Evolutionary conservation across 306 rosid species (phyloP).

Genomic region (Lathyrus aphaca): DNA sequence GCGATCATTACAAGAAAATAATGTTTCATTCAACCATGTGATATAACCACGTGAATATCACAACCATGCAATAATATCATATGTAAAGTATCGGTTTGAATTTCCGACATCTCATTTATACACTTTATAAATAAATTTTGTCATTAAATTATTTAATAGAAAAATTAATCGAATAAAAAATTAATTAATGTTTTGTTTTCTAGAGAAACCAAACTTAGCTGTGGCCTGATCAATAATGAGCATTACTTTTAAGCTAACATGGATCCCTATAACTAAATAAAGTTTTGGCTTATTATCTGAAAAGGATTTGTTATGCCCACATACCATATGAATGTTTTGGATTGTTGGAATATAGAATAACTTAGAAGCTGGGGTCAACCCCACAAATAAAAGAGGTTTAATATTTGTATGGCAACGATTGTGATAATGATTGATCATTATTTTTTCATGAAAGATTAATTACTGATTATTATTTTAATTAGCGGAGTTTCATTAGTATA

Average conservation of each 20-base stretch:
- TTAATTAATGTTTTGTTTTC: not conserved
- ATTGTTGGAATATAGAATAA: not conserved
- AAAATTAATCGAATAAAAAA: not conserved
- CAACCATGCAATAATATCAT: no score
- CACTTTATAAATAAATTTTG: no score
- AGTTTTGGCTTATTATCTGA: constrained; percentile 30
- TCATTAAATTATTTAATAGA: no score
- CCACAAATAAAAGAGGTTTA: constrained; percentile 4
- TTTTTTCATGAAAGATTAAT: no score
- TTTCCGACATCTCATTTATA: no score
- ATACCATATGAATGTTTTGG: constrained; percentile 24
- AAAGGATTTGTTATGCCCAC: constrained; percentile 10
- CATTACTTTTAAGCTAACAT: not conserved
- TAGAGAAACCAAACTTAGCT: no score
- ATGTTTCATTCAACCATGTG: no score
- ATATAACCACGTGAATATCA: no score
- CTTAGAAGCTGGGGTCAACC: not conserved
- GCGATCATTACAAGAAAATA: no score
- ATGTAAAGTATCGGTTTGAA: no score
- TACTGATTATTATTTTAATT: no score
- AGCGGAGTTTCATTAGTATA: not conserved
- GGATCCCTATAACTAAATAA: constrained; percentile 22
- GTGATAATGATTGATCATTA: not conserved
- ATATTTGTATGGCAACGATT: not conserved
- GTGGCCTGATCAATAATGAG: no score